phyloP scores from a whole-genome alignment of 768 basidiomycete species.

The Tylopilus cervinicoccineus region DNA sequence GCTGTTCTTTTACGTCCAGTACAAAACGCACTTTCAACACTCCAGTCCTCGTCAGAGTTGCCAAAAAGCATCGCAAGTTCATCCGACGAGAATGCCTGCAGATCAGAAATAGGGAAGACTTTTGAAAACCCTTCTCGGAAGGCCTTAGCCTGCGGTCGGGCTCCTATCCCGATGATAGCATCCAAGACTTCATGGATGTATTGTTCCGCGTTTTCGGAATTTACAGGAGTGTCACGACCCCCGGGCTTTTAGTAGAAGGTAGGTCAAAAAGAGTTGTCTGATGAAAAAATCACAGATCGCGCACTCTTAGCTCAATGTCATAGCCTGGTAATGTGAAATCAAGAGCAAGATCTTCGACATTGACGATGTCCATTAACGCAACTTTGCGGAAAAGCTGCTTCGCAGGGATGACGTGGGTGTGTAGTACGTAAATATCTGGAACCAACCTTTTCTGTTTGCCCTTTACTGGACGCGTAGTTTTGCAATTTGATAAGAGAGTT shows the following conservation, averaged over 20 bases:
- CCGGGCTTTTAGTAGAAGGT: conserved; percentile 48
- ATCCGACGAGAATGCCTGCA: conserved; percentile 89
- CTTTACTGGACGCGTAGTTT: conserved; percentile 50
- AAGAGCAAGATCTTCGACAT: conserved; percentile 82
- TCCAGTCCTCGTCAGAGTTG: conserved; percentile 98
- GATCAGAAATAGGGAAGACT: conserved; percentile 89
- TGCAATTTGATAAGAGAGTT: conserved; percentile 82
- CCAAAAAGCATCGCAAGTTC: conserved; percentile 97
- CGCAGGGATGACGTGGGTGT: background rate
- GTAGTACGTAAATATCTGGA: background rate
- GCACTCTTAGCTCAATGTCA: conserved; percentile 83
- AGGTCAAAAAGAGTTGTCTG: background rate
- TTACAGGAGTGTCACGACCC: conserved; percentile 79
- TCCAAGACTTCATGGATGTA: conserved; percentile 88
- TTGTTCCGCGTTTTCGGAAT: conserved; percentile 81
- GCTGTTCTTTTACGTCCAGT: background rate
- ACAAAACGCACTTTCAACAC: conserved; percentile 67
- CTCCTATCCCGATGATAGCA: conserved; percentile 80
- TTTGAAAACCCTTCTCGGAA: conserved; percentile 95
- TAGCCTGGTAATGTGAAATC: conserved; percentile 98
- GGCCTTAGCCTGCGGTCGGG: conserved; percentile 75
- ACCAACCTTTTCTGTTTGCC: conserved; percentile 53
- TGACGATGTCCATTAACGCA: conserved; percentile 55
- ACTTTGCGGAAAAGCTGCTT: conserved; percentile 52
- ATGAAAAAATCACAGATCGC: conserved; percentile 20